A percentile compares a stretch with the other conserved stretches of the same genome.
Conservation (phyloP, 495 filamentous ascomycete genomes). For the Tuber umbilicatum region DNA sequence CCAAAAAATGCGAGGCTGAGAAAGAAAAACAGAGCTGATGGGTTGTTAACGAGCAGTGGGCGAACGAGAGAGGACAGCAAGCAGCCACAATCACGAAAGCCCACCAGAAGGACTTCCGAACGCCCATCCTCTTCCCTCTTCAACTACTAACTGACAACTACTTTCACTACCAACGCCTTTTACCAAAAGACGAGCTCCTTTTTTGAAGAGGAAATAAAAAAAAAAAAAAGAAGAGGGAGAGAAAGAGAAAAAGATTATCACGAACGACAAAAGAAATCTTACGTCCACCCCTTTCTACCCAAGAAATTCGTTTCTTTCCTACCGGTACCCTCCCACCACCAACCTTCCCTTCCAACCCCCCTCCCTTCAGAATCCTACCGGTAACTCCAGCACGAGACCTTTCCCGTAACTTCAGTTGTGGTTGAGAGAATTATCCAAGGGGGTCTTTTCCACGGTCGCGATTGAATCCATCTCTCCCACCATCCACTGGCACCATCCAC, state of each 20-base stretch:
- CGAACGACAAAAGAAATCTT: background rate
- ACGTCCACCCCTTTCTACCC: background rate
- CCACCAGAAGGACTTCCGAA: slow-evolving; percentile 31
- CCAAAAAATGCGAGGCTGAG: slow-evolving; percentile 29
- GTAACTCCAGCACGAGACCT: background rate
- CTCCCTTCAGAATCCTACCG: background rate
- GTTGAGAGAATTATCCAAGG: slow-evolving; percentile 1
- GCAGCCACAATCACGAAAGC: slow-evolving; percentile 31
- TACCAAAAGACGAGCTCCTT: background rate
- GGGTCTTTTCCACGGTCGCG: background rate
- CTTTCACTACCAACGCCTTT: slow-evolving; percentile 13
- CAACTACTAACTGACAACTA: slow-evolving; percentile 25
- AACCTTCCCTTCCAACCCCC: background rate
- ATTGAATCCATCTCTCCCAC: slow-evolving; percentile 1
- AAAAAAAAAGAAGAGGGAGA: no score
- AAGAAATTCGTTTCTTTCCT: background rate
- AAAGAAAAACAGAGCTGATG: slow-evolving; percentile 32
- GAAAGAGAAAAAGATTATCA: background rate
- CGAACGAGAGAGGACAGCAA: slow-evolving; percentile 27
- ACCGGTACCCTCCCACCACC: background rate
- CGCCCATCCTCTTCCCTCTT: slow-evolving; percentile 28
- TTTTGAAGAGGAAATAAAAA: background rate
- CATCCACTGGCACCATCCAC: slow-evolving; percentile 3
- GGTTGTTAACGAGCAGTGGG: slow-evolving; percentile 26
- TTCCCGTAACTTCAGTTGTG: slow-evolving; percentile 3